Evolutionary conservation across 345 rosid species (phyloP), one percentile per base, ranked within the genome.

Genomic region (Viola odorata): DNA sequence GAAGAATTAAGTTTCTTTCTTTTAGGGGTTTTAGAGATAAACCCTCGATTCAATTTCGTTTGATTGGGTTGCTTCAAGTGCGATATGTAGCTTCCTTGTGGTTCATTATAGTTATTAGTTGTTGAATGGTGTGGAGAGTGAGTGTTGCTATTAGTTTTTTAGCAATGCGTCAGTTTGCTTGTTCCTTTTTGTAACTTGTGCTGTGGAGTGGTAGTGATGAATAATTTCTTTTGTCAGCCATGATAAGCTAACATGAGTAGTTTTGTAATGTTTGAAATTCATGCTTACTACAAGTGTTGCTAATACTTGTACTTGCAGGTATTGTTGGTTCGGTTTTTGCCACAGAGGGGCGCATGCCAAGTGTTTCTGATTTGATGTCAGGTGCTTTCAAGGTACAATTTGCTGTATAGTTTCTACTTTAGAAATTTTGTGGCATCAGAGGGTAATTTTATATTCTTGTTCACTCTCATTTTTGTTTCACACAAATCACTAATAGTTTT

Each of bases 301-400:
- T 23, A 0, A 23, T 23, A 23, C 32, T 47, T 47, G 13, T 47
- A n/a, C 13, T 47, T 55, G 66, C 67, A 95, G 99, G 97, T 52
- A 55, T 95, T 74, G 74, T 82, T 67, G 97, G 97, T 61, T 91
- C 97, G 0, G 81, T 88, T 67, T 84, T 88, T 73, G 96, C 81
- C 8, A 91, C 82, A 74, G 99, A 86, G 65, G 88, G 82, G 39
- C 58, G 72, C 58, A 50, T 84, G 57, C 63, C 82, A 7, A 75
- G 61, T 69, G 73, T 84, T 53, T 77, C 91, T 41, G 83, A 72
- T 74, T 69, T 84, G 12, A 68, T 88, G 63, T 78, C 91, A 0
- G 95, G 95, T 58, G 84, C 88, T 74, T 59, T 76, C 61, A 95
- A 88, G 99, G 98, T 95, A 78, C 51, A 3, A 54, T 36, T 38